A percentile compares a stretch with the other conserved stretches of the same genome.
Conservation (phyloP, 2,329 filamentous ascomycete species). For the Aureobasidium sp. region DNA sequence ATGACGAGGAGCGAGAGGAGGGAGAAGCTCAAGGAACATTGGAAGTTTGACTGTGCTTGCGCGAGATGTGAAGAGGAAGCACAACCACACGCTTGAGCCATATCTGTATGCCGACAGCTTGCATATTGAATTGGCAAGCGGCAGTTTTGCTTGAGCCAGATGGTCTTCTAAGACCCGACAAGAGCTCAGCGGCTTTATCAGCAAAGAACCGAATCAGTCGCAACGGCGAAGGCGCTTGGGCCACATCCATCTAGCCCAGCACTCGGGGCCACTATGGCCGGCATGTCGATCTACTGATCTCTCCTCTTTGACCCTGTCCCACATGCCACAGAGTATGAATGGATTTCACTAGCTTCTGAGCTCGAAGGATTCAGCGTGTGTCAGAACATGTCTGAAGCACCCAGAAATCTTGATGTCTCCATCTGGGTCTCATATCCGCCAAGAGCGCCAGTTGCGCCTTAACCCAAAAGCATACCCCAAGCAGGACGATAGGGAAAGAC, state of each 20-base stretch:
- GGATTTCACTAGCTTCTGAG: not conserved
- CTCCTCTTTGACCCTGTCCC: not conserved
- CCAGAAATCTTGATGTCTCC: not conserved
- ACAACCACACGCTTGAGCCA: not conserved
- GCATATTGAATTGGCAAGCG: not conserved
- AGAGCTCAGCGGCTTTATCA: not conserved
- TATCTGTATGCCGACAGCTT: not conserved
- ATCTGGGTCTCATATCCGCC: not conserved
- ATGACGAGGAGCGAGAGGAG: slow-evolving; percentile 32
- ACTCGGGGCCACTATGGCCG: too few relatives aligned
- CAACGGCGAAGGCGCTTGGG: not conserved
- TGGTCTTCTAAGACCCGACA: not conserved
- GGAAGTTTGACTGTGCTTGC: slow-evolving; percentile 42
- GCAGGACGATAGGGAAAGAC: slow-evolving; percentile 1
- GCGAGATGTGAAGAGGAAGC: slow-evolving; percentile 27
- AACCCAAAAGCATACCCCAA: not conserved
- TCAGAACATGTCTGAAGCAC: not conserved
- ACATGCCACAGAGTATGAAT: not conserved
- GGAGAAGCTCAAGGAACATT: slow-evolving; percentile 32
- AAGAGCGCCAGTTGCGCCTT: not conserved
- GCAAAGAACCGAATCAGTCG: not conserved
- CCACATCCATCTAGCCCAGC: not conserved
- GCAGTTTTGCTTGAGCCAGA: not conserved
- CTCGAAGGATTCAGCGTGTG: not conserved
- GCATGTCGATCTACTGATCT: not conserved